Percentiles rank a stretch among this genome's conserved stretches.
These are phyloP conservation scores for Zygoascus sp. DNA, from an alignment of 1,139 yeast genomes.

Conservation along the genomic window DNA sequence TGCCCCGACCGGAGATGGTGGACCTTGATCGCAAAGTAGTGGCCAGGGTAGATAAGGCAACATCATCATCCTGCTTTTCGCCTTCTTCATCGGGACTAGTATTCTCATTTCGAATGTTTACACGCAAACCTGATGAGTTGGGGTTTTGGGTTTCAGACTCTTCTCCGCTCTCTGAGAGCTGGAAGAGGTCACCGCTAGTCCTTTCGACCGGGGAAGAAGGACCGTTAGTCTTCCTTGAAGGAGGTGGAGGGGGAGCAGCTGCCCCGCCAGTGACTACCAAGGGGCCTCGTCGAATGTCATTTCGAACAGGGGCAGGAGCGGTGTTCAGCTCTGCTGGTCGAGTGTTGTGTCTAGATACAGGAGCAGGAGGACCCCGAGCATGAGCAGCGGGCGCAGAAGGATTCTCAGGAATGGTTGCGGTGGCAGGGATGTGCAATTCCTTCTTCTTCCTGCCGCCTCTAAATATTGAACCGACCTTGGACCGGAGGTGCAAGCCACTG, in stretches of 20 bases:
- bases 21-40: conserved; percentile 31
- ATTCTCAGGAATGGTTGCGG: conserved; percentile 9
- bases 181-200: background rate
- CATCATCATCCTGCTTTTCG: conserved; percentile 30
- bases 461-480: conserved; percentile 82
- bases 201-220: conserved; percentile 17
- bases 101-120: conserved; percentile 31
- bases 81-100: too few species aligned
- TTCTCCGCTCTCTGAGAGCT: background rate
- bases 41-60: conserved; percentile 32
- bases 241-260: conserved; percentile 61
- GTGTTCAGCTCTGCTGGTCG: background rate
- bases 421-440: conserved; percentile 13
- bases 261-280: conserved; percentile 2
- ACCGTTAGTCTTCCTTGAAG: conserved; percentile 51
- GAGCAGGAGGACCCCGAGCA: conserved; percentile 10
- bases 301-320: conserved; percentile 2
- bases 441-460: conserved; percentile 49
- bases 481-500: conserved; percentile 43
- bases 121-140: conserved; percentile 18
- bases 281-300: conserved; percentile 5
- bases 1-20: conserved; percentile 29
- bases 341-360: conserved; percentile 7
- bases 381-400: background rate
- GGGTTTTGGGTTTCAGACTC: background rate